Percentiles rank a stretch among this genome's conserved stretches.
Evolutionary conservation across 805 yeast genomes (phyloP).

Genomic region (Lachancea lanzarotensis): DNA sequence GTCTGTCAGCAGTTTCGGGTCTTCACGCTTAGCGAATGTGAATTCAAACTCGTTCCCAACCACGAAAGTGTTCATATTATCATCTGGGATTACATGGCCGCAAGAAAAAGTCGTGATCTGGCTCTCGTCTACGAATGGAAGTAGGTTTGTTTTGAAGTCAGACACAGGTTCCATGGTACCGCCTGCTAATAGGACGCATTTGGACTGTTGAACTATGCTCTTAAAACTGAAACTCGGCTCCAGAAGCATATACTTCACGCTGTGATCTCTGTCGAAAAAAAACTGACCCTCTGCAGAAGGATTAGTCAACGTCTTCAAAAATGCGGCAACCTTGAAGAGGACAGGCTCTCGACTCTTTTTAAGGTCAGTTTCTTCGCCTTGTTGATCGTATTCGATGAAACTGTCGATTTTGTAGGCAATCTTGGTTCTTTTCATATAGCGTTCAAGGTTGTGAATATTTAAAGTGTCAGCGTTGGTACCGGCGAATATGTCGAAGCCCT

Average conservation of each 20-base stretch:
- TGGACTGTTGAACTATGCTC: conserved; percentile 56
- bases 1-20: conserved; percentile 37
- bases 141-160: background rate
- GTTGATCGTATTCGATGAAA: conserved; percentile 37
- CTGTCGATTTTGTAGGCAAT: conserved; percentile 79
- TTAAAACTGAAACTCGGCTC: conserved; percentile 72
- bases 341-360: conserved; percentile 39
- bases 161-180: conserved; percentile 49
- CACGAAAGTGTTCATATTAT: conserved; percentile 57
- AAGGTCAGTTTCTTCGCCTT: conserved; percentile 3
- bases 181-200: conserved; percentile 77
- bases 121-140: conserved; percentile 46
- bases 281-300: conserved; percentile 76
- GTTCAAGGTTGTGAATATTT: conserved; percentile 60
- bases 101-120: conserved; percentile 57
- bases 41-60: conserved; percentile 49
- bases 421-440: conserved; percentile 59
- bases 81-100: conserved; percentile 75
- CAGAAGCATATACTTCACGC: conserved; percentile 61
- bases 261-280: conserved; percentile 43
- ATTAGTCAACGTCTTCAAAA: conserved; percentile 57
- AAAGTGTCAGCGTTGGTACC: conserved; percentile 60
- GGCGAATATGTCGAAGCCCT: conserved; percentile 46
- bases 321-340: conserved; percentile 58
- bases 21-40: conserved; percentile 58